A percentile compares a stretch with the other conserved stretches of the same genome.
phyloP scores from a whole-genome alignment of 164 flowering plant genomes.

The Vitis amurensis region DNA sequence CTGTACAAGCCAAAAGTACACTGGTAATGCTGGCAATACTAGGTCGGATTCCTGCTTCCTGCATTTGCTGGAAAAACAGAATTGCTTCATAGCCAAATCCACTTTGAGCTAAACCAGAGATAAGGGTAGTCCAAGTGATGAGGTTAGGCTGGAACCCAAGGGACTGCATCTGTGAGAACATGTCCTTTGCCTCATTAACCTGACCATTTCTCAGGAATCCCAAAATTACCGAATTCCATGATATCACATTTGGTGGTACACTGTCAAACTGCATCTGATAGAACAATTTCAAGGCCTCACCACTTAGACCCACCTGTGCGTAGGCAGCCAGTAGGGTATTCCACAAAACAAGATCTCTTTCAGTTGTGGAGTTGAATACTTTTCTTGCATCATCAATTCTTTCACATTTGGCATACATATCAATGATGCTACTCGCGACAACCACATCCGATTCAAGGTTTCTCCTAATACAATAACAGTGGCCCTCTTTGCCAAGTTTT shows the following conservation, averaged over 20 bases:
- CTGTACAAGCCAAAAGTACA: slow-evolving; percentile 50
- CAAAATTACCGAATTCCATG: slow-evolving; percentile 66
- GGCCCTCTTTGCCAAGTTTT: slow-evolving; percentile 56
- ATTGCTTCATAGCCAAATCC: slow-evolving; percentile 45
- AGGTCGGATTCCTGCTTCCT: slow-evolving; percentile 50
- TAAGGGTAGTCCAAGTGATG: slow-evolving; percentile 59
- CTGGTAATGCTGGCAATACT: slow-evolving; percentile 34
- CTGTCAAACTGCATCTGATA: slow-evolving; percentile 72
- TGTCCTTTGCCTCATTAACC: slow-evolving; percentile 44
- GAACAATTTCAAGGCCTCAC: slow-evolving; percentile 67
- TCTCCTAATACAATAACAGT: slow-evolving; percentile 62
- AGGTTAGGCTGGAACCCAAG: slow-evolving; percentile 46
- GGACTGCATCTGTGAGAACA: slow-evolving; percentile 57
- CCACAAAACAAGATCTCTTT: slow-evolving; percentile 61
- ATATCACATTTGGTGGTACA: slow-evolving; percentile 46
- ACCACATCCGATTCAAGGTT: slow-evolving; percentile 53
- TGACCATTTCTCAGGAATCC: slow-evolving; percentile 55
- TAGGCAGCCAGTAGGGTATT: slow-evolving; percentile 60
- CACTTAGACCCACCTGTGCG: slow-evolving; percentile 53
- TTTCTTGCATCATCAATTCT: slow-evolving; percentile 39
- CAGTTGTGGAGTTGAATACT: slow-evolving; percentile 43
- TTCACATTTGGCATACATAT: slow-evolving; percentile 66
- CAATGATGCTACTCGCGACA: slow-evolving; percentile 53
- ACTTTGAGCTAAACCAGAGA: slow-evolving; percentile 63
- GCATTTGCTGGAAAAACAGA: slow-evolving; percentile 45